Percentiles rank a stretch among this genome's conserved stretches.
Evolutionary conservation across 1,139 yeast genomes (phyloP).

Genomic region (Blastobotrys proliferans): DNA sequence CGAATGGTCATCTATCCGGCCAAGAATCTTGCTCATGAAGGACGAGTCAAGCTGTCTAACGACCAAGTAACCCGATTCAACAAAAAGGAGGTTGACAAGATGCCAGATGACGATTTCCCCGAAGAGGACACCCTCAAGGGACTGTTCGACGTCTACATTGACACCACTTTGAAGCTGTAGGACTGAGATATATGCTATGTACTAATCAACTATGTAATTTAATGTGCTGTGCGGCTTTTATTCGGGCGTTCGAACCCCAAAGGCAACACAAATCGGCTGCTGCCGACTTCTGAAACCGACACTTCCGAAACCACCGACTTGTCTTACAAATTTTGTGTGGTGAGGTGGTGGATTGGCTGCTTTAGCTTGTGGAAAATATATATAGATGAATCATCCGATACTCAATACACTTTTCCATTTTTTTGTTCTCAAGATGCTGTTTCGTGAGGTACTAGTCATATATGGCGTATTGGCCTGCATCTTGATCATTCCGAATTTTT

Average conservation of each 20-base stretch:
- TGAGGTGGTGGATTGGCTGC: no score
- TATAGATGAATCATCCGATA: no score
- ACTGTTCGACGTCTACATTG: constrained; percentile 11
- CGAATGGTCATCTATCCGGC: constrained; percentile 13
- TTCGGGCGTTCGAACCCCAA: no score
- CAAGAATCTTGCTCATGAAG: constrained; percentile 13
- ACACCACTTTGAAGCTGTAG: constrained; percentile 6
- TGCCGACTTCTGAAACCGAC: no score
- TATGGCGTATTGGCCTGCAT: constrained; percentile 1
- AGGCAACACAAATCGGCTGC: no score
- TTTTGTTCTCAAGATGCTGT: constrained; percentile 3
- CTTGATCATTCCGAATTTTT: constrained; percentile 3
- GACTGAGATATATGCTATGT: no score
- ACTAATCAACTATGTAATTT: no score
- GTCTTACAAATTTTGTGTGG: no score
- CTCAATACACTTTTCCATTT: not conserved
- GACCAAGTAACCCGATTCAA: constrained; percentile 10
- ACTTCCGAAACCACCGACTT: no score
- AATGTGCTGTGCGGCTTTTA: no score
- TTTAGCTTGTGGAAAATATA: no score
- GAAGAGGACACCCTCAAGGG: constrained; percentile 12
- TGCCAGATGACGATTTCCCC: constrained; percentile 7
- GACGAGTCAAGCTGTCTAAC: constrained; percentile 9
- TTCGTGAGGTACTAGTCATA: constrained; percentile 7
- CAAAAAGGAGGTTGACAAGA: constrained; percentile 6